Evolutionary conservation across 345 rosid genomes (phyloP), one percentile per base, ranked within the genome.

Genomic region (Diplotaxis tenuifolia): DNA sequence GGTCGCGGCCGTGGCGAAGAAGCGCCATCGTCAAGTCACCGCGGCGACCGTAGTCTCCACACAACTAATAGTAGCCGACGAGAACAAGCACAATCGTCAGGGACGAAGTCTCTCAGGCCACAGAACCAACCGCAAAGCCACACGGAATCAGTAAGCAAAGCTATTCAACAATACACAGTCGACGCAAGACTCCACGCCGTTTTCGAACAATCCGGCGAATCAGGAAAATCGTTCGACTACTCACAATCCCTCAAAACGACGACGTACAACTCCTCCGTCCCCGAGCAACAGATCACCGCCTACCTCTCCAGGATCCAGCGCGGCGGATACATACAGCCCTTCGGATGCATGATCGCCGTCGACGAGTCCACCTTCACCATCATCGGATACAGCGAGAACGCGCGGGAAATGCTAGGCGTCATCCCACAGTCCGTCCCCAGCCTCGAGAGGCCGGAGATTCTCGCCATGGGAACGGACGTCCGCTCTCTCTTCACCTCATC

Each of bases 111-210:
- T 40, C 36, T 75, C 54, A 78, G 83, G 70, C 68, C 78, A 0
- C 68, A 56, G 8, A 67, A 50, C n/a, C 66, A 70, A 14, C 29
- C 9, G 4, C 71, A 59, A 23, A 67, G 45, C 42, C 72, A 74
- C 38, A 74, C 85, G 2, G 89, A 86, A 12, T 86, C 92, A 15
- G n/a, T 71, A 10, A 93, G 87, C 84, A 94, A 89, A 85, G 96
- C 98, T 58, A 86, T 94, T 72, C 97, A 89, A 19, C 97, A 94
- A 84, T 94, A 84, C 89, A 94, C 96, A 0, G 90, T 85, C 11
- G 98, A 94, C 62, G 98, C 98, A 2, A 89, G 87, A 4, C 96
- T 94, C 27, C 97, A 94, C 63, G 98, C 97, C 45, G 97, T 86
- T 32, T 94, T 89, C 66, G 98, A 94, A 62, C 93, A 83, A 50